phyloP scores from a whole-genome alignment of 306 rosid genomes.

The Abrus precatorius region DNA sequence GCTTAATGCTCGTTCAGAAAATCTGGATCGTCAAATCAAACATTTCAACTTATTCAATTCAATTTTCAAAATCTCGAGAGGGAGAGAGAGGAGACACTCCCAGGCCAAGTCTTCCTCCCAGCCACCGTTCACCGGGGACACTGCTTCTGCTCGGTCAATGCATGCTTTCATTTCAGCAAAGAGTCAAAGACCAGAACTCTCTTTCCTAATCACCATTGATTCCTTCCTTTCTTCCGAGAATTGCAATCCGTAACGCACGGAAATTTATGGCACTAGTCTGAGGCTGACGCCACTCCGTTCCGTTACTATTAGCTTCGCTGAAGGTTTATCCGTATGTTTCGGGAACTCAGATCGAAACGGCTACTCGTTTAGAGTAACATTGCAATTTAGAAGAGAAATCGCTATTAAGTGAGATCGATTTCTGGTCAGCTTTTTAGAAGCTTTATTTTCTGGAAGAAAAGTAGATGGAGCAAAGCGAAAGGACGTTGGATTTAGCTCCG shows the following conservation, averaged over 20 bases:
- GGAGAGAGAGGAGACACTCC: constrained; percentile 49
- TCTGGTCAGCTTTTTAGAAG: neutral
- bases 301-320: constrained; percentile 24
- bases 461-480: constrained; percentile 71
- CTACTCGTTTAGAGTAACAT: constrained; percentile 33
- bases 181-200: neutral
- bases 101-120: constrained; percentile 29
- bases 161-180: constrained; percentile 38
- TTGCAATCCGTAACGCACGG: constrained; percentile 44
- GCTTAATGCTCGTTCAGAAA: neutral
- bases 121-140: constrained; percentile 31
- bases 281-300: constrained; percentile 11
- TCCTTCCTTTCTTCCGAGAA: constrained; percentile 1
- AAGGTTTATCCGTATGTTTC: neutral
- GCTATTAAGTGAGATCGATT: constrained; percentile 7
- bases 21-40: constrained; percentile 43
- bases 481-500: constrained; percentile 52
- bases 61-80: constrained; percentile 68
- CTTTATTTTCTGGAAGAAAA: neutral
- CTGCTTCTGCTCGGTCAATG: neutral
- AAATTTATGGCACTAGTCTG: constrained; percentile 36
- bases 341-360: constrained; percentile 44
- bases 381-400: constrained; percentile 32
- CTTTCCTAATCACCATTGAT: neutral
- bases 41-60: constrained; percentile 52